Evolutionary conservation across 306 rosid species (phyloP), one percentile per base, ranked within the genome.

Genomic region (Cercis canadensis): DNA sequence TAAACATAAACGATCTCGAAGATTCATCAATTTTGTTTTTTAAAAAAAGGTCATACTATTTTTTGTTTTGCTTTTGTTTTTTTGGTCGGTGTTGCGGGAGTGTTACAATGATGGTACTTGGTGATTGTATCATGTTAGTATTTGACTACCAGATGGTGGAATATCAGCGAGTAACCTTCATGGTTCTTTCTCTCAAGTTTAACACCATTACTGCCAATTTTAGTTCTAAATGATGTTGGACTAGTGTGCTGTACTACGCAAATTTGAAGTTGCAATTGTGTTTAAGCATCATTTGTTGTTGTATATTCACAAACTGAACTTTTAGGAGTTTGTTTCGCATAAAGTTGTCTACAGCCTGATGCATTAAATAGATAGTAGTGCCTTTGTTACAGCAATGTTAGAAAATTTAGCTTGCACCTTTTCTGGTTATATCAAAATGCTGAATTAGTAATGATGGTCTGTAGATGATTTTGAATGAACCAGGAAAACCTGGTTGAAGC

Each of bases 1-100:
- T 63, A 75, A 52, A 43, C 73, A 64, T 67, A 5, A 72, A 57
- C 44, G 55, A 76, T 74, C 67, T 51, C 29, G 57, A 17, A 29
- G 39, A 41, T 16, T 52, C 52, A 53, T 72, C 61, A 16, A 13
- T 24, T 24, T 24, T 24, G 29, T 24, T 24, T 24, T 24, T 60
- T 29, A n/a, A 75, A 37, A 43, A 51, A 52, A 14, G 51, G 19
- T 65, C 10, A 37, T 56, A 16, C 34, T 56, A 8, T 39, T 29
- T 49, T 75, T 32, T 33, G 16, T 16, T 63, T 73, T 33, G 29
- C 29, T 24, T 24, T 24, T 24, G 3, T 55, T 29, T 31, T 31
- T 53, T 47, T 16, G 62, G 80, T 67, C 8, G 21, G 57, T 57
- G 74, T 51, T 47, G 36, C 29, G 0, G 49, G 39, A 13, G 9